Conservation (phyloP, 2,329 filamentous ascomycete species). For the Fusarium chaquense region DNA sequence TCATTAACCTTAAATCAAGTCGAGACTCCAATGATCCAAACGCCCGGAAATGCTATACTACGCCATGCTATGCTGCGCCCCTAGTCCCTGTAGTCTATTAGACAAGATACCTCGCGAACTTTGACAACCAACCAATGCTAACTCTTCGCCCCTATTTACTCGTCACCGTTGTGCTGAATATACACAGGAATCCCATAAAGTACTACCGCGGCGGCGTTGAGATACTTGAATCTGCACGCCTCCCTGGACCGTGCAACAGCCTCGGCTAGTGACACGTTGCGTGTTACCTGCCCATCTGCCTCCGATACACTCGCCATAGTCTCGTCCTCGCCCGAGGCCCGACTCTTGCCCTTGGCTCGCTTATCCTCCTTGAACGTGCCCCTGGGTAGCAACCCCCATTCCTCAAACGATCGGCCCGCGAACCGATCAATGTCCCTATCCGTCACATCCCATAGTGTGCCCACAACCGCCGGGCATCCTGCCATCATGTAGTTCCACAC, state of each 20-base stretch:
- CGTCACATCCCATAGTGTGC: constrained; percentile 97
- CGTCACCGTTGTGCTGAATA: constrained; percentile 59
- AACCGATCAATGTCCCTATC: constrained; percentile 98
- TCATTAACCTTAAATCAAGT: constrained; percentile 26
- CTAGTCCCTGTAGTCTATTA: constrained; percentile 13
- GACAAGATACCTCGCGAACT: constrained; percentile 16
- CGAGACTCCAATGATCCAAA: constrained; percentile 32
- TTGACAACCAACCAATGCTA: constrained; percentile 14
- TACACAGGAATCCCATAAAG: constrained; percentile 97
- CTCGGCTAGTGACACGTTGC: constrained; percentile 74
- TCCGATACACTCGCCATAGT: constrained; percentile 39
- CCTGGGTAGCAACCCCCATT: constrained; percentile 80
- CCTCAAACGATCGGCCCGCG: constrained; percentile 80
- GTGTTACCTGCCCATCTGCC: constrained; percentile 45
- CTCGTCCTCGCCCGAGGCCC: constrained; percentile 41
- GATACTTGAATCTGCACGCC: constrained; percentile 87
- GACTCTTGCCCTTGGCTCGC: constrained; percentile 48
- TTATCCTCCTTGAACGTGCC: constrained; percentile 58
- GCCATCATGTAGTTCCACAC: constrained; percentile 93
- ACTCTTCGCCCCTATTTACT: constrained; percentile 28
- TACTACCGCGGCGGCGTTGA: constrained; percentile 93
- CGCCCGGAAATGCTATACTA: constrained; percentile 36
- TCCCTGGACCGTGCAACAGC: constrained; percentile 81
- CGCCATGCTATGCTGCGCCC: constrained; percentile 28
- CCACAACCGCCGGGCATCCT: constrained; percentile 86